These are phyloP conservation scores for Euphorbia peplus DNA, from an alignment of 345 rosid genomes.

Conservation along the genomic window DNA sequence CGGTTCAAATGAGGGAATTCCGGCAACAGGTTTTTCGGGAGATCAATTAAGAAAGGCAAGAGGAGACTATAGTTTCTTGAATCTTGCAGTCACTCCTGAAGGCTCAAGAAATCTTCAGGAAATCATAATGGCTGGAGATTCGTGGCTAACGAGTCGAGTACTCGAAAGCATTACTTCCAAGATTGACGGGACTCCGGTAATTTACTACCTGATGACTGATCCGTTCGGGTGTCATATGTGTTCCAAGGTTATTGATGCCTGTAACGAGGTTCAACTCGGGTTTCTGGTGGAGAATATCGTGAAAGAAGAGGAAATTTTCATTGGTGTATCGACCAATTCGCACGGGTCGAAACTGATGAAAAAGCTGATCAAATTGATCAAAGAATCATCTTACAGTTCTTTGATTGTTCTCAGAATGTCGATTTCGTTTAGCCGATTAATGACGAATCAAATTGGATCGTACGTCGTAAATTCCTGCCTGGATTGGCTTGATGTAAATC, in stretches of 20 bases:
- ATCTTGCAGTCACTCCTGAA: not conserved
- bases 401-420: not conserved
- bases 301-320: not conserved
- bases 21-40: too few species aligned
- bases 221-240: conserved; percentile 19
- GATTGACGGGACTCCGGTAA: not conserved
- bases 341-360: conserved; percentile 22
- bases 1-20: not conserved
- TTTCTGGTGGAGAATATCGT: not conserved
- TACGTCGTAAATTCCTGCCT: conserved; percentile 18
- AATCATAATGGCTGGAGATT: not conserved
- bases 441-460: conserved; percentile 12
- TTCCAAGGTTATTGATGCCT: conserved; percentile 18
- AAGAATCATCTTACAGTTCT: not conserved
- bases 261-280: conserved; percentile 6
- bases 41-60: too few species aligned
- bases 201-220: conserved; percentile 15
- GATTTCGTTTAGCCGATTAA: not conserved
- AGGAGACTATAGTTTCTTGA: not conserved
- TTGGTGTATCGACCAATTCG: not conserved
- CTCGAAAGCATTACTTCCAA: not conserved
- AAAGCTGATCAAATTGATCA: conserved; percentile 16
- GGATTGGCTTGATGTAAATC: not conserved
- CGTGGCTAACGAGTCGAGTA: not conserved
- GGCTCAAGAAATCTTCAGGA: conserved; percentile 18